phyloP scores from a whole-genome alignment of 208 protist genomes.

The Leishmania guyanensis region DNA sequence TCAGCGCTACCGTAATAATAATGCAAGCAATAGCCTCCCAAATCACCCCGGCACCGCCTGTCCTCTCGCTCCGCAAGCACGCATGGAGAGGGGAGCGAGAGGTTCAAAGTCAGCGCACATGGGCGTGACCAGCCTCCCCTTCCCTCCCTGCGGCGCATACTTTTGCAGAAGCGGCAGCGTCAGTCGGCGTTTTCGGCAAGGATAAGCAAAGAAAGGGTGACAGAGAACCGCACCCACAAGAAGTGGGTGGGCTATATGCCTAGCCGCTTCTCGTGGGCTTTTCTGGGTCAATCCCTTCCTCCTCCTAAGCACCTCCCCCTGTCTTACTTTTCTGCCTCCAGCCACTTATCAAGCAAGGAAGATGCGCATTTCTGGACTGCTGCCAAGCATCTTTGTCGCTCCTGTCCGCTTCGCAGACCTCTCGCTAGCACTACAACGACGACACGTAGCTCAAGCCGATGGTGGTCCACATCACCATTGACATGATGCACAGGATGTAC shows the following conservation, averaged over 20 bases:
- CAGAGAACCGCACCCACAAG: neutral
- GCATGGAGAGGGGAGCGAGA: neutral
- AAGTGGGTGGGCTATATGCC: neutral
- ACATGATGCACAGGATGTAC: constrained; percentile 63
- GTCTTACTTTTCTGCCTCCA: neutral
- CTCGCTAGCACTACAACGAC: constrained; percentile 14
- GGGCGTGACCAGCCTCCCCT: neutral
- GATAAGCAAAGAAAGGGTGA: neutral
- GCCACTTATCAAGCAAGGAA: neutral
- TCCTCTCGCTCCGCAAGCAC: neutral
- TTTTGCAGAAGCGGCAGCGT: neutral
- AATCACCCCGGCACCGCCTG: neutral
- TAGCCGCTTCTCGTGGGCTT: neutral
- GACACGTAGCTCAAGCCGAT: constrained; percentile 46
- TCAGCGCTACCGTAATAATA: neutral
- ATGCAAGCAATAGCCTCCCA: neutral
- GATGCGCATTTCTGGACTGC: neutral
- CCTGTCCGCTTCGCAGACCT: neutral
- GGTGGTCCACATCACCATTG: constrained; percentile 65
- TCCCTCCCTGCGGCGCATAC: neutral
- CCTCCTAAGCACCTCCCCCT: neutral
- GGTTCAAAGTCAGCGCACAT: neutral
- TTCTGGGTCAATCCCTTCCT: neutral
- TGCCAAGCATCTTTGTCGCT: neutral
- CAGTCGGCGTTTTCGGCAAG: neutral